A percentile compares a stretch with the other conserved stretches of the same genome.
Evolutionary conservation across 805 yeast species (phyloP).

Genomic region (Cyberlindnera sargentensis): DNA sequence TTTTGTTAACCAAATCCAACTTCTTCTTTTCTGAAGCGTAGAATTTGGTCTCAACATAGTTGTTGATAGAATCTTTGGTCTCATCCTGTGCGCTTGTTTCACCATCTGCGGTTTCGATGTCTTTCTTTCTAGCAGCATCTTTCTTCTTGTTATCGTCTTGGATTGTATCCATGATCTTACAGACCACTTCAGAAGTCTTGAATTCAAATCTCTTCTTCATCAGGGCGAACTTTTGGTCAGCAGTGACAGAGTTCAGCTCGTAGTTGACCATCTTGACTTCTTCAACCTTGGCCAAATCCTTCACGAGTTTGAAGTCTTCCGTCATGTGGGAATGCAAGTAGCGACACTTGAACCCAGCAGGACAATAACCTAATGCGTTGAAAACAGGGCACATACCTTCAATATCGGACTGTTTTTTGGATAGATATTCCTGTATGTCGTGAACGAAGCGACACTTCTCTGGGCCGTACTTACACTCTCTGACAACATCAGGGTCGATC

Average conservation of each 20-base stretch:
- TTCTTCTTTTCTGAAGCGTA: conserved; percentile 76
- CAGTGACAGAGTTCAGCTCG: conserved; percentile 59
- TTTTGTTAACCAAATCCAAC: conserved; percentile 61
- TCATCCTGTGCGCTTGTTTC: conserved; percentile 16
- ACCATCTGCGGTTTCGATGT: conserved; percentile 1
- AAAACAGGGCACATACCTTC: conserved; percentile 82
- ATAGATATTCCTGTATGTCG: conserved; percentile 58
- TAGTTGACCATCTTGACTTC: conserved; percentile 29
- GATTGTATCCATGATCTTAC: conserved; percentile 58
- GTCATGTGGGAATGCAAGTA: conserved; percentile 74
- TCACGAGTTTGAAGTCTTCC: conserved; percentile 34
- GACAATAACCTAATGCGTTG: conserved; percentile 79
- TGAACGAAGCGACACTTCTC: conserved; percentile 73
- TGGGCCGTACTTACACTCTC: conserved; percentile 56
- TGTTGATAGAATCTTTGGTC: conserved; percentile 31
- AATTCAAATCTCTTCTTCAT: conserved; percentile 53
- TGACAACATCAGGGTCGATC: conserved; percentile 43
- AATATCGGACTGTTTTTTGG: conserved; percentile 61
- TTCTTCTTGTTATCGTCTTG: conserved; percentile 32
- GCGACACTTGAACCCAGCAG: conserved; percentile 87
- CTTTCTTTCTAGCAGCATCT: conserved; percentile 27
- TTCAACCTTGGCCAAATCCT: conserved; percentile 36
- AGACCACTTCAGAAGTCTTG: conserved; percentile 46
- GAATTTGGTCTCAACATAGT: conserved; percentile 73
- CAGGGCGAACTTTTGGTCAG: conserved; percentile 30